Percentiles rank a stretch among this genome's conserved stretches.
Evolutionary conservation across 176 grass and related monocot genomes (phyloP).

Genomic region (Poa pratensis): DNA sequence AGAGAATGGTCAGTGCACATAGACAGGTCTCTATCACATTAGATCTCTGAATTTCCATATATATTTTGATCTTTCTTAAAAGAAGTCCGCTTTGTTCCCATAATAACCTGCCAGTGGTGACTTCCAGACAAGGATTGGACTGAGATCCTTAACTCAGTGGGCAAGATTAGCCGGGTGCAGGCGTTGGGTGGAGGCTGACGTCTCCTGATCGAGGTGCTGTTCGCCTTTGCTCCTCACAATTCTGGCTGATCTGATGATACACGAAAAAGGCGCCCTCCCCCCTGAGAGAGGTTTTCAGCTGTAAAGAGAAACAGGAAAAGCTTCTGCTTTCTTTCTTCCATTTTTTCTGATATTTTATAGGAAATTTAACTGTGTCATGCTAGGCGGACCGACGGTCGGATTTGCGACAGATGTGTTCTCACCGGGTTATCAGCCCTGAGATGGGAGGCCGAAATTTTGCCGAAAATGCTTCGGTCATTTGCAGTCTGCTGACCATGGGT

Average conservation of each 20-base stretch:
- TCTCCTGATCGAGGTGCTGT: slow-evolving; percentile 22
- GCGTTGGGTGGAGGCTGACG: slow-evolving; percentile 44
- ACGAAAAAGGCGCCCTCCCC: slow-evolving; percentile 34
- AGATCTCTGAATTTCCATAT: slow-evolving; percentile 38
- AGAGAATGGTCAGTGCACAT: neutral
- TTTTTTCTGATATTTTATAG: neutral
- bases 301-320: slow-evolving; percentile 48
- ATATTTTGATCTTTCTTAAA: neutral
- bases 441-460: neutral
- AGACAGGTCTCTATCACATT: slow-evolving; percentile 1
- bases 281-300: slow-evolving; percentile 46
- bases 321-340: neutral
- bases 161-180: slow-evolving; percentile 12
- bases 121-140: slow-evolving; percentile 6
- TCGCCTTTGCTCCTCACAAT: slow-evolving; percentile 40
- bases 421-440: neutral
- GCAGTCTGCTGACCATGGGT: slow-evolving; percentile 33
- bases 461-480: slow-evolving; percentile 24
- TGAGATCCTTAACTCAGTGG: slow-evolving; percentile 27
- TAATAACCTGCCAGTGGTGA: slow-evolving; percentile 25
- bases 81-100: neutral
- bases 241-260: slow-evolving; percentile 44
- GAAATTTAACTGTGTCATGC: neutral
- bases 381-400: neutral
- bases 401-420: slow-evolving; percentile 21